Evolutionary conservation across 768 basidiomycete species (phyloP), one percentile per base, ranked within the genome.

Genomic region (Suillus subalutaceus): DNA sequence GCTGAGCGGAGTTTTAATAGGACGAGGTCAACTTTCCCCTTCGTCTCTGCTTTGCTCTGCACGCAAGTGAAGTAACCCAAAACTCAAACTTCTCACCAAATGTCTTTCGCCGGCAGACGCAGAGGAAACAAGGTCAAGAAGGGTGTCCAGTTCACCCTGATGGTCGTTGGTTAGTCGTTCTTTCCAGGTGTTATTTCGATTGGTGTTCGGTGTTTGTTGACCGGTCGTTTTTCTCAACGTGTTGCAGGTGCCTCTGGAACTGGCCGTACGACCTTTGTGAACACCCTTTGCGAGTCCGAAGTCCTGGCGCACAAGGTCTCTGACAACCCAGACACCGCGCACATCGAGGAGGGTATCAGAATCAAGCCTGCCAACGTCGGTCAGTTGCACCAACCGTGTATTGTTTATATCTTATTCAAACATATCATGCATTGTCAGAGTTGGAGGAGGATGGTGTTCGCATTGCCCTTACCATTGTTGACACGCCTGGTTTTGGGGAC

Each of bases 401-500:
- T 37, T 9, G 41, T 46, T 53, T 6, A 8, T 18, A 35, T 43
- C 63, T 48, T 26, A 37, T 64, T 35, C 44, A 44, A 26, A 62
- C 53, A 62, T 46, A 68, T 46, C 8, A 30, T 38, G 58, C 62
- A 48, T 56, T 58, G 58, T 55, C 63, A 96, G 97, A 99, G 79
- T 89, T 99, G 67, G 97, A 99, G 72, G 97, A 99, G 78, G 97
- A 99, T 72, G 97, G 97, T 53, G 94, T 99, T 68, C 92, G 97
- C 72, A 97, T 99, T 76, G 95, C 96, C 9, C 84, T 99, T 72
- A 99, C 97, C 52, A 94, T 99, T 68, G 96, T 99, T 37, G 97
- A 99, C 77, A 99, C 97, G 1, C 97, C 97, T 64, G 97, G 97
- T 55, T 99, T 99, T 72, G 97, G 97, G 46, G 96, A 98, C 80